A percentile compares a stretch with the other conserved stretches of the same genome.
phyloP scores from a whole-genome alignment of 352 stramenopile genomes.

The Elongisporangium senticosum region DNA sequence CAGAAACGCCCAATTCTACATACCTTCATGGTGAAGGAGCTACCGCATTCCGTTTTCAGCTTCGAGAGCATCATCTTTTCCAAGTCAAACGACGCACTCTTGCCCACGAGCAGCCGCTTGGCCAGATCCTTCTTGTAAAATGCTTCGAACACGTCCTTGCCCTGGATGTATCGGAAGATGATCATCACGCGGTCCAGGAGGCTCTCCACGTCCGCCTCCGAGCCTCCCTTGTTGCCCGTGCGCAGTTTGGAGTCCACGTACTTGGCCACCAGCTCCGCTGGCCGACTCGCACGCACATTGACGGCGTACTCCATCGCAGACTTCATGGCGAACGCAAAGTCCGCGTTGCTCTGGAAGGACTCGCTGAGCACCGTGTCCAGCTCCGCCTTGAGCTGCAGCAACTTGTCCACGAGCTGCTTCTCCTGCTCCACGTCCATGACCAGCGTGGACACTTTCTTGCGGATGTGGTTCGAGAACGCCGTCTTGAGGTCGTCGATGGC shows the following conservation, averaged over 20 bases:
- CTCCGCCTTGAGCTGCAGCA: constrained; percentile 82
- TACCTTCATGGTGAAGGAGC: constrained; percentile 96
- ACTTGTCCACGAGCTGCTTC: constrained; percentile 86
- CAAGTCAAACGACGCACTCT: constrained; percentile 90
- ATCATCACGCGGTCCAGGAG: constrained; percentile 91
- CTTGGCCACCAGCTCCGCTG: constrained; percentile 89
- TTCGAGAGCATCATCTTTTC: constrained; percentile 97
- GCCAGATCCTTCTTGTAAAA: constrained; percentile 98
- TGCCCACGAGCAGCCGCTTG: constrained; percentile 93
- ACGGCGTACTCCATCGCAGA: constrained; percentile 88
- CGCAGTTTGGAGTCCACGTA: constrained; percentile 89
- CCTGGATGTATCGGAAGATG: constrained; percentile 95
- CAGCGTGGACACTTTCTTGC: constrained; percentile 65
- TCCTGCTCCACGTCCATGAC: constrained; percentile 82
- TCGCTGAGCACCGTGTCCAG: constrained; percentile 73
- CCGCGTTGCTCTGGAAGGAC: constrained; percentile 65
- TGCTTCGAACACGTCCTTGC: constrained; percentile 98
- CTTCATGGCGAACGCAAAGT: constrained; percentile 82
- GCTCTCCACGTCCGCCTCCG: constrained; percentile 83
- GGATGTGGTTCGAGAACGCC: constrained; percentile 68
- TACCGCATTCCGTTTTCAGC: constrained; percentile 97
- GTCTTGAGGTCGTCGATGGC: constrained; percentile 60
- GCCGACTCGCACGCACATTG: constrained; percentile 79
- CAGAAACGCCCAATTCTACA: not conserved
- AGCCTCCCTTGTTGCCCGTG: constrained; percentile 78